phyloP scores from a whole-genome alignment of 805 yeast genomes.

The Candida stauntonica region DNA sequence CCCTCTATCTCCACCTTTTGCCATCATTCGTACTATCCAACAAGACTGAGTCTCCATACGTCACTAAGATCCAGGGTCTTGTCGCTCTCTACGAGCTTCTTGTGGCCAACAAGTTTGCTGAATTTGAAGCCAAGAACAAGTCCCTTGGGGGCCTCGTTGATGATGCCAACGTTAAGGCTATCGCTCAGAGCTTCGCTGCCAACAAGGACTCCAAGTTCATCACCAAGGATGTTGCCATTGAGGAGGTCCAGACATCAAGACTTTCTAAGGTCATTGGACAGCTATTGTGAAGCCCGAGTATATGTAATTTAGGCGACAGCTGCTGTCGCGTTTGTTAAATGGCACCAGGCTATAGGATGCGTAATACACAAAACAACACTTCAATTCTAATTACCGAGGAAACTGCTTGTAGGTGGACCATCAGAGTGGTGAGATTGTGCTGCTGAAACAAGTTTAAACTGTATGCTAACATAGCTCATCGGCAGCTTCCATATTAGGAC shows the following conservation, averaged over 20 bases:
- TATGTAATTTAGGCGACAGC: no score
- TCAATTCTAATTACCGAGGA: neutral
- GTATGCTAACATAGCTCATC: no score
- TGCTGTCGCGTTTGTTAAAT: no score
- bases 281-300: slow-evolving; percentile 4
- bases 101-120: slow-evolving; percentile 20
- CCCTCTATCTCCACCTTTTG: slow-evolving; percentile 39
- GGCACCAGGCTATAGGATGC: no score
- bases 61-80: slow-evolving; percentile 24
- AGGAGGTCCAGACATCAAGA: slow-evolving; percentile 23
- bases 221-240: slow-evolving; percentile 17
- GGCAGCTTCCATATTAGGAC: slow-evolving; percentile 16
- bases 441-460: no score
- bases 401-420: no score
- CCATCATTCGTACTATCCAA: slow-evolving; percentile 34
- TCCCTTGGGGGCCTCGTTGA: slow-evolving; percentile 19
- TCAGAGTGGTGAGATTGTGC: no score
- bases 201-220: slow-evolving; percentile 24
- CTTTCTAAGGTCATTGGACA: slow-evolving; percentile 24
- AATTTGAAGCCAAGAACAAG: slow-evolving; percentile 21
- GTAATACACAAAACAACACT: no score
- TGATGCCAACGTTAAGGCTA: slow-evolving; percentile 13
- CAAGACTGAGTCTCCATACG: slow-evolving; percentile 22
- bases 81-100: slow-evolving; percentile 23
- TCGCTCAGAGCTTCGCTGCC: slow-evolving; percentile 17